Base-by-base conservation (phyloP, 1,284 basidiomycete genomes). In the Papiliotrema laurentii region DNA sequence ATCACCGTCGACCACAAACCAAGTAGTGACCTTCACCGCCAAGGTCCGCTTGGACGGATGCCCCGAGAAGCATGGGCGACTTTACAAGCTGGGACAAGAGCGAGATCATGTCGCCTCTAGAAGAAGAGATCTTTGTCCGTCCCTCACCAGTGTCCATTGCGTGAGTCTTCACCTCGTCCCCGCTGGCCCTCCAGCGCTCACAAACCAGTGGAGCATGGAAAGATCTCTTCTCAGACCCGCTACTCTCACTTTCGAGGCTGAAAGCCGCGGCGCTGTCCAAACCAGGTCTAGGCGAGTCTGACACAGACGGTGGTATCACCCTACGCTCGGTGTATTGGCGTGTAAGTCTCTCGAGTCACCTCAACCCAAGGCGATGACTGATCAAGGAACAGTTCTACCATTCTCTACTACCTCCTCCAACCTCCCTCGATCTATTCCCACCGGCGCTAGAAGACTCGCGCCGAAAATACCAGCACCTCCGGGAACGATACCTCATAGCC, bases 321-420 rank as follows among this genome's bases (percentile, higher is more conserved):
- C 53, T 72, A 35, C 59, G 75, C 10, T 75, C 73, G 5, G 59
- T 76, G 0, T 68, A 72, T 43, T 76, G 75, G 75, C 54, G 74
- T 37, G 74, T 74, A 33, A 50, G 69, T 56, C 34, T 9, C 4
- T 33, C 11, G 4, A 3, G 21, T 16, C 10, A 31, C n/a, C 16
- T 14, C 35, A 18, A n/a, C 36, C n/a, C 33, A 16, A 33, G 13
- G 25, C 30, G 19, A 18, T 24, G 7, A 19, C 34, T 24, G 26
- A 14, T 10, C 48, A n/a, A n/a, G n/a, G 48, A 22, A 58, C 49
- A 75, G 73, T 66, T 71, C 60, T 75, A 71, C 52, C 68, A 70
- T 49, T 60, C 54, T 16, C 54, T 74, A 2, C 56, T 76, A 2
- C 74, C 75, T 0, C 63, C 70, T 1, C 72, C 73, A 5, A 60